Conservation (phyloP, 2,329 filamentous ascomycete species). For the Fusarium avenaceum region DNA sequence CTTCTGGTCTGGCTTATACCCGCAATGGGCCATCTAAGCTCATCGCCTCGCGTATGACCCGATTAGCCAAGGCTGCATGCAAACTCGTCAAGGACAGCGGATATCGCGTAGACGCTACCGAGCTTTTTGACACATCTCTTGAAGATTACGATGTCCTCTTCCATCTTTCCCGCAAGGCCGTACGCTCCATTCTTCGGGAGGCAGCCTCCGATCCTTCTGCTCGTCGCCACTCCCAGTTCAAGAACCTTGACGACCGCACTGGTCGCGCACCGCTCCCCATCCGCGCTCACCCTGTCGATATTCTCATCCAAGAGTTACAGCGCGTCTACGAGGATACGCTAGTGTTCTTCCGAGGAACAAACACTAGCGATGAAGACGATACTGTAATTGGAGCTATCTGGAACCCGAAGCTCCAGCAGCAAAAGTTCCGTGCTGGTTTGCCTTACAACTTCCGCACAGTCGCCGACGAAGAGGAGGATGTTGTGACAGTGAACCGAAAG, state of each 20-base stretch:
- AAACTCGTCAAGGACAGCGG: slow-evolving; percentile 69
- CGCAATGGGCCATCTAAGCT: slow-evolving; percentile 80
- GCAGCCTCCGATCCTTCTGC: slow-evolving; percentile 54
- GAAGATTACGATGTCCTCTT: slow-evolving; percentile 90
- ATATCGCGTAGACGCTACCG: slow-evolving; percentile 61
- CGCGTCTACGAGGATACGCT: slow-evolving; percentile 76
- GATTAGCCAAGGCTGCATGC: slow-evolving; percentile 81
- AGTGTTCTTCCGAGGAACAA: slow-evolving; percentile 81
- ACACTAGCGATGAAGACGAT: slow-evolving; percentile 60
- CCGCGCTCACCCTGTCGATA: slow-evolving; percentile 70
- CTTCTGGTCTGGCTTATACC: slow-evolving; percentile 85
- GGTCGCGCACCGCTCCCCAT: slow-evolving; percentile 61
- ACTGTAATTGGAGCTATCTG: slow-evolving; percentile 69
- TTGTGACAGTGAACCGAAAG: slow-evolving; percentile 74
- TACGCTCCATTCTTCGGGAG: slow-evolving; percentile 59
- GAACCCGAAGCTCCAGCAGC: slow-evolving; percentile 66
- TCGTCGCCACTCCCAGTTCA: slow-evolving; percentile 72
- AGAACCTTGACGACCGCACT: slow-evolving; percentile 80
- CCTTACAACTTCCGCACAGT: slow-evolving; percentile 67
- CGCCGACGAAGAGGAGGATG: slow-evolving; percentile 57
- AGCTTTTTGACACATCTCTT: slow-evolving; percentile 79
- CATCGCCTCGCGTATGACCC: slow-evolving; percentile 85
- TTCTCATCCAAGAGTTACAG: slow-evolving; percentile 77
- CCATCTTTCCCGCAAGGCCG: slow-evolving; percentile 71
- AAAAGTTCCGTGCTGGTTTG: slow-evolving; percentile 78